Conservation (phyloP, 805 yeast genomes). For the Kurtzmaniella fragi region DNA sequence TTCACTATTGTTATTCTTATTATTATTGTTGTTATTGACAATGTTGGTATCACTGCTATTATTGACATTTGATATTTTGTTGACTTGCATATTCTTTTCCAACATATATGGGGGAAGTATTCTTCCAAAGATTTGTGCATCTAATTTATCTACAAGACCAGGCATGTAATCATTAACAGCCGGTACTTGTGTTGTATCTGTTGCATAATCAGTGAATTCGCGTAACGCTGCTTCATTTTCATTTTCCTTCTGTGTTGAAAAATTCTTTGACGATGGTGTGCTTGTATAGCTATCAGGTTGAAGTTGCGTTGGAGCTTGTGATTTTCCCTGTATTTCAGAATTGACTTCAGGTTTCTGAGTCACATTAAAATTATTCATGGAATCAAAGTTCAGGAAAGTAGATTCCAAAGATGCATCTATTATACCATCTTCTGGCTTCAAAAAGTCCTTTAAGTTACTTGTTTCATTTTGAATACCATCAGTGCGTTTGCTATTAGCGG, state of each 20-base stretch:
- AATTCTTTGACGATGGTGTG: slow-evolving; percentile 1
- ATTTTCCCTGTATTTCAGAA: background rate
- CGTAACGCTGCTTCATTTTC: background rate
- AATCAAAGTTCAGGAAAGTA: slow-evolving; percentile 24
- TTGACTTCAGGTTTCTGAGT: background rate
- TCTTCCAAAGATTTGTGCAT: slow-evolving; percentile 79
- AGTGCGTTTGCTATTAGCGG: slow-evolving; percentile 40
- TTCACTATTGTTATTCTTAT: background rate
- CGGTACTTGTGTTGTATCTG: background rate
- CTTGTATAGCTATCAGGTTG: slow-evolving; percentile 1
- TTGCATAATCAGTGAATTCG: too few species aligned
- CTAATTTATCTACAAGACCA: slow-evolving; percentile 81
- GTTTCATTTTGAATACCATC: slow-evolving; percentile 1
- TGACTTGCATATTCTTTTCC: slow-evolving; percentile 16
- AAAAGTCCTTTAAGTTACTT: background rate
- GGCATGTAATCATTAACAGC: slow-evolving; percentile 49
- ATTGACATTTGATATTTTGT: background rate
- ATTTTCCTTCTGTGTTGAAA: background rate
- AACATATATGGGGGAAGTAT: slow-evolving; percentile 83
- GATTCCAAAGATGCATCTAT: slow-evolving; percentile 15
- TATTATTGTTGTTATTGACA: background rate
- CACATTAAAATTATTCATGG: slow-evolving; percentile 18
- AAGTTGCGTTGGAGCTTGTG: background rate
- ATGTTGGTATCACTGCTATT: background rate
- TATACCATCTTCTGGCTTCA: slow-evolving; percentile 7